Evolutionary conservation across 352 stramenopile species (phyloP).

Genomic region (Peronospora destructor): DNA sequence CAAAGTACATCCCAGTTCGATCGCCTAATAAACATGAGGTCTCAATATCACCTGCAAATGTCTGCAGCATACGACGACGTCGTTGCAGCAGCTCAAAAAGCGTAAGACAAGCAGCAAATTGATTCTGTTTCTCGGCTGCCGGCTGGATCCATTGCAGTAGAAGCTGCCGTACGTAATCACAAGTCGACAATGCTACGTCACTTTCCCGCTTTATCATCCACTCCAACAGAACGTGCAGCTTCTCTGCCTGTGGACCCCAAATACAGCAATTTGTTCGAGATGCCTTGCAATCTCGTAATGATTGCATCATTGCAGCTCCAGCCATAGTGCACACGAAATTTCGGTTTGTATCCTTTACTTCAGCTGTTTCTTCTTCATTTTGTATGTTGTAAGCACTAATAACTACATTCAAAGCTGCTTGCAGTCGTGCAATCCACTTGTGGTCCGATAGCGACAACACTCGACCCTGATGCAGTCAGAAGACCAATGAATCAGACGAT

Average conservation of each 20-base stretch:
- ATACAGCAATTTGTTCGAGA: slow-evolving; percentile 53
- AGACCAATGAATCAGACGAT: slow-evolving; percentile 3
- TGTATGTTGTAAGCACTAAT: slow-evolving; percentile 14
- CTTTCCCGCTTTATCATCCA: slow-evolving; percentile 37
- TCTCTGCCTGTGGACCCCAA: slow-evolving; percentile 42
- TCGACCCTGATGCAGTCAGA: slow-evolving; percentile 14
- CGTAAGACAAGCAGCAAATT: slow-evolving; percentile 48
- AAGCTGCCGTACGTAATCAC: slow-evolving; percentile 28
- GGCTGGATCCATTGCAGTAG: slow-evolving; percentile 32
- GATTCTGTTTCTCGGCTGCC: slow-evolving; percentile 34
- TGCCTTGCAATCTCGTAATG: slow-evolving; percentile 32
- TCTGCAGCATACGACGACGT: slow-evolving; percentile 16
- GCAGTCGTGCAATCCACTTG: slow-evolving; percentile 50
- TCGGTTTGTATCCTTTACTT: slow-evolving; percentile 8
- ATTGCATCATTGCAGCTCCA: slow-evolving; percentile 35
- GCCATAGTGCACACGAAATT: slow-evolving; percentile 46
- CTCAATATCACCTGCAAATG: not conserved
- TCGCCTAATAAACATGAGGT: slow-evolving; percentile 7
- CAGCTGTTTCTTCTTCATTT: not conserved
- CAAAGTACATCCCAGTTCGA: slow-evolving; percentile 10
- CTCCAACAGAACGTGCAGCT: slow-evolving; percentile 42
- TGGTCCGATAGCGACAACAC: slow-evolving; percentile 47
- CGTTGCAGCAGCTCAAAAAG: slow-evolving; percentile 56
- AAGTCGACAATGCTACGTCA: not conserved
- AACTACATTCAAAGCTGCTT: slow-evolving; percentile 29